phyloP scores from a whole-genome alignment of 768 basidiomycete genomes.

The Kwoniella botswanensis region DNA sequence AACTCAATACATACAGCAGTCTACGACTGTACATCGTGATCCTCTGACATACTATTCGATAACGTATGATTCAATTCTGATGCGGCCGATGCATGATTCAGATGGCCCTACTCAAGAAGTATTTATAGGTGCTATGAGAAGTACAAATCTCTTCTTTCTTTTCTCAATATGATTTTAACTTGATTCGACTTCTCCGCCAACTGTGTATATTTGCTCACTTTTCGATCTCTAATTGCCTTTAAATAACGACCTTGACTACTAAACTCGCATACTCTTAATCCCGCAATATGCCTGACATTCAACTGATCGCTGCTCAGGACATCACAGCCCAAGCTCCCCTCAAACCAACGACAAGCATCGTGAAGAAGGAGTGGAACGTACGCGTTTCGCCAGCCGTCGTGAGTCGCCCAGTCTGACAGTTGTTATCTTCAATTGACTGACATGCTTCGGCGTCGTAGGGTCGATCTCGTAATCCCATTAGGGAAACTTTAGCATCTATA shows the following conservation, averaged over 20 bases:
- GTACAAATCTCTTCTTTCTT: not conserved
- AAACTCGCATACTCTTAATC: no score
- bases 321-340: not conserved
- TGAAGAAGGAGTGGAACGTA: slow-evolving; percentile 41
- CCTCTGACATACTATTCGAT: not conserved
- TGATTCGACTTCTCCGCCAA: no score
- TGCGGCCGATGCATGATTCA: not conserved
- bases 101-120: not conserved
- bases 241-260: no score
- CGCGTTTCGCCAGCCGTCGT: slow-evolving; percentile 48
- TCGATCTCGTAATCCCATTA: slow-evolving; percentile 53
- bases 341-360: not conserved
- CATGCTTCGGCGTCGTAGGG: slow-evolving; percentile 22
- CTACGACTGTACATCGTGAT: no score
- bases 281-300: slow-evolving; percentile 31
- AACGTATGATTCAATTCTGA: not conserved
- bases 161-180: not conserved
- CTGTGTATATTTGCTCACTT: not conserved
- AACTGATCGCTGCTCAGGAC: slow-evolving; percentile 25
- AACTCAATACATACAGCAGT: not conserved
- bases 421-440: not conserved
- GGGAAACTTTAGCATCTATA: slow-evolving; percentile 47
- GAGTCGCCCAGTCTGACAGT: slow-evolving; percentile 15
- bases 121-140: not conserved
- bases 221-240: no score